Evolutionary conservation across 345 rosid genomes (phyloP), one percentile per base, ranked within the genome.

Genomic region (Corchorus olitorius): DNA sequence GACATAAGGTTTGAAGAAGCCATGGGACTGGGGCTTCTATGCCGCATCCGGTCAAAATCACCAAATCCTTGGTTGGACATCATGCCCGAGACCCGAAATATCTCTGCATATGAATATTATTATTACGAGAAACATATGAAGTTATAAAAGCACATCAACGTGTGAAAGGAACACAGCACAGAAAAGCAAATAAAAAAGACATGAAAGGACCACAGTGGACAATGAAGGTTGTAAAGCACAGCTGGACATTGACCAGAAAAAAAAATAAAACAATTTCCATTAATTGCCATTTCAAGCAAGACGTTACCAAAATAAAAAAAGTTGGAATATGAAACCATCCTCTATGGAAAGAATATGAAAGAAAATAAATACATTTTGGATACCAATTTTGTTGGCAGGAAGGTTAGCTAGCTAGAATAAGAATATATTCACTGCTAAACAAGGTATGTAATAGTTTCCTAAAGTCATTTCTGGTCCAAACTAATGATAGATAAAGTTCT

Each of bases 21-120:
- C 98, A 94, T 92, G 72, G 98, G 98, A 85, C 98, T 91, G 33
- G 98, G 97, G 82, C 97, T 94, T 86, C 98, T 90, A 80, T 94
- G 94, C 76, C 97, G 78, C 82, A 94, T 75, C 81, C 97, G 78
- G 85, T 94, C 98, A 64, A 91, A 78, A 79, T 94, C 97, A 33
- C 87, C 89, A 82, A 89, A 92, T 12, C 92, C 98, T 90, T 91
- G 97, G 87, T 90, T 94, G 71, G 94, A 88, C 89, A 87, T 86
- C 93, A 92, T 87, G 70, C 93, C 94, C 4, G 91, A 88, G 33
- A 92, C 92, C 65, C 97, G 88, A 60, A 87, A 91, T 61, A 95
- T 93, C 81, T 95, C 99, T 96, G 89, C 86, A 82, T 70, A 83
- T 20, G 74, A 78, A 58, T 55, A 77, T 52, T 41, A 78, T 41